Evolutionary conservation across 2,329 filamentous ascomycete genomes (phyloP).

Genomic region (Penicillium sp.): DNA sequence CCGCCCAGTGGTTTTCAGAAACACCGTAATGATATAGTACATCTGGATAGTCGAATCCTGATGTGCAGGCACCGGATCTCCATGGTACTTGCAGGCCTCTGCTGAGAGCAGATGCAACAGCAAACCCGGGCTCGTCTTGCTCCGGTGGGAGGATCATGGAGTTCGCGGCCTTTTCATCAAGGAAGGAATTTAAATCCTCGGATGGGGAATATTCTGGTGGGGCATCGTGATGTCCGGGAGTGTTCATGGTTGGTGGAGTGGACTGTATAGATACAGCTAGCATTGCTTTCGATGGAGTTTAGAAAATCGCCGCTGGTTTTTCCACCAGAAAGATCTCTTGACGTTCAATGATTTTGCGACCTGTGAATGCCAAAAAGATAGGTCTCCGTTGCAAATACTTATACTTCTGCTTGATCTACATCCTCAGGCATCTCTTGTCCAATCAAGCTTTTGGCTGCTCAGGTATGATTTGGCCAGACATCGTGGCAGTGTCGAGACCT

Average conservation of each 20-base stretch:
- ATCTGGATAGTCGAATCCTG: constrained; percentile 31
- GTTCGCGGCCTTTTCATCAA: constrained; percentile 6
- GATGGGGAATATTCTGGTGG: constrained; percentile 12
- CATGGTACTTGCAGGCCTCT: constrained; percentile 32
- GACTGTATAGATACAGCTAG: background rate
- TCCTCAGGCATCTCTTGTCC: background rate
- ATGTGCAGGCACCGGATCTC: constrained; percentile 22
- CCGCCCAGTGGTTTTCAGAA: constrained; percentile 20
- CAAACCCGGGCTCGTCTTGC: constrained; percentile 18
- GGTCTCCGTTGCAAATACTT: background rate
- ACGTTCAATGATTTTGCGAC: background rate
- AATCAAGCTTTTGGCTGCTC: background rate
- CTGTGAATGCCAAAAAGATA: background rate
- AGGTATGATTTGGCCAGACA: background rate
- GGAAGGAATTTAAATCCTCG: background rate
- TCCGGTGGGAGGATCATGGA: constrained; percentile 14
- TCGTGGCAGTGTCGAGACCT: background rate
- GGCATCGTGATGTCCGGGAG: background rate
- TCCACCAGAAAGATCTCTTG: background rate
- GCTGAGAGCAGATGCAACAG: constrained; percentile 13
- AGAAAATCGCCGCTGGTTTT: background rate
- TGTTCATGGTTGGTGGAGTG: background rate
- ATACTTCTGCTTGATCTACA: background rate
- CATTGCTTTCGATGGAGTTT: background rate
- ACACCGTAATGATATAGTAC: constrained; percentile 21